These are phyloP conservation scores for Dictyostelium brefeldianum DNA, from an alignment of 78 protist genomes.

Conservation along the genomic window DNA sequence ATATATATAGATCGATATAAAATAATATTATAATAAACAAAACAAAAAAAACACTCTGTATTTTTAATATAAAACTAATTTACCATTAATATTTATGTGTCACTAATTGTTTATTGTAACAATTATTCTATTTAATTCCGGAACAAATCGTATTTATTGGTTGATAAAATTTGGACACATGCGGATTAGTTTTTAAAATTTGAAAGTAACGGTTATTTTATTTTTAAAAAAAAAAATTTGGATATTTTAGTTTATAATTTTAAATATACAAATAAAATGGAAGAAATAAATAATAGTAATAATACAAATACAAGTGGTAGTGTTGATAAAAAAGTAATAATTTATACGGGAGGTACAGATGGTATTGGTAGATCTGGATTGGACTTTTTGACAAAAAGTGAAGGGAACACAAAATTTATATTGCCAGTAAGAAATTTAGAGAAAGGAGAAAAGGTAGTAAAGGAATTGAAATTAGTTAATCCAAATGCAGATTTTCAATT, in stretches of 20 bases:
- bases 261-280: too few species aligned
- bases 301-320: background rate
- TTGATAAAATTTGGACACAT: too few species aligned
- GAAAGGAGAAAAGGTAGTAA: slow-evolving; percentile 10
- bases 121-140: background rate
- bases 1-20: too few species aligned
- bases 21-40: too few species aligned
- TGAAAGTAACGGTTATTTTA: too few species aligned
- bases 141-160: too few species aligned
- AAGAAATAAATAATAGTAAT: too few species aligned
- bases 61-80: too few species aligned
- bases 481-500: background rate
- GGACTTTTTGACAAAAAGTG: slow-evolving; percentile 7
- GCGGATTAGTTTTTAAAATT: too few species aligned
- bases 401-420: background rate
- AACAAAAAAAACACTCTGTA: too few species aligned
- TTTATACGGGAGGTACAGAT: slow-evolving; percentile 28
- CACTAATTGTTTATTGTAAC: background rate
- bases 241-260: too few species aligned
- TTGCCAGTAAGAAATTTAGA: slow-evolving; percentile 23
- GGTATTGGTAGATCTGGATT: slow-evolving; percentile 41
- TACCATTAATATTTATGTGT: slow-evolving; percentile 12
- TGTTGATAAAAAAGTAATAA: background rate
- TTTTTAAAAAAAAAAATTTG: too few species aligned
- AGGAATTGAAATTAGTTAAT: slow-evolving; percentile 1